Evolutionary conservation across 345 rosid genomes (phyloP).

Genomic region (Gossypium longicalyx): DNA sequence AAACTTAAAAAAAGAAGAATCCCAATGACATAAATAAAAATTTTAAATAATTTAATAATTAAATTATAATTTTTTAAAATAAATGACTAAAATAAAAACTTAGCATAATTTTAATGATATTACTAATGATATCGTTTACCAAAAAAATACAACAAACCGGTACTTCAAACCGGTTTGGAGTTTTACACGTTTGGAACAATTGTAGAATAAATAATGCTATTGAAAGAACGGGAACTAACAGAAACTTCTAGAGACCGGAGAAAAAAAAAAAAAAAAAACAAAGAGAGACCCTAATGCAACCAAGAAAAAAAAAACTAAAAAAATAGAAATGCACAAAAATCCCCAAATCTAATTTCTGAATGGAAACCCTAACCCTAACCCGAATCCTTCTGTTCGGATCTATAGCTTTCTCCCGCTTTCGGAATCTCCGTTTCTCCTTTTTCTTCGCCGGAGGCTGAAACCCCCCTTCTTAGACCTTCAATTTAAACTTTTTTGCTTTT

Average conservation of each 20-base stretch:
- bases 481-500: neutral
- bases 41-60: accelerated
- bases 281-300: neutral
- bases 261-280: no score
- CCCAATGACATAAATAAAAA: no score
- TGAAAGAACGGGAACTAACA: neutral
- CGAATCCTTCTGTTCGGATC: slow-evolving; percentile 31
- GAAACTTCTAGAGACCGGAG: neutral
- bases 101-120: accelerated
- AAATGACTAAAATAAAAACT: no score
- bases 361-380: slow-evolving; percentile 45
- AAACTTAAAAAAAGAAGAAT: no score
- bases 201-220: neutral
- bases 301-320: neutral
- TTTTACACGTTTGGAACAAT: neutral
- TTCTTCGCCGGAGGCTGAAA: slow-evolving; percentile 19
- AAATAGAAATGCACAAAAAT: slow-evolving; percentile 18
- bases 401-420: slow-evolving; percentile 23
- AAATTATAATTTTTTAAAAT: no score
- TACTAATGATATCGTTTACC: no score
- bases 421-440: slow-evolving; percentile 36
- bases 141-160: no score
- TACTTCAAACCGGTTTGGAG: neutral
- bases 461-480: neutral
- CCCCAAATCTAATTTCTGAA: slow-evolving; percentile 59